A percentile compares a stretch with the other conserved stretches of the same genome.
Evolutionary conservation across 441 rosid genomes (phyloP).

Genomic region (Melastoma candidum): DNA sequence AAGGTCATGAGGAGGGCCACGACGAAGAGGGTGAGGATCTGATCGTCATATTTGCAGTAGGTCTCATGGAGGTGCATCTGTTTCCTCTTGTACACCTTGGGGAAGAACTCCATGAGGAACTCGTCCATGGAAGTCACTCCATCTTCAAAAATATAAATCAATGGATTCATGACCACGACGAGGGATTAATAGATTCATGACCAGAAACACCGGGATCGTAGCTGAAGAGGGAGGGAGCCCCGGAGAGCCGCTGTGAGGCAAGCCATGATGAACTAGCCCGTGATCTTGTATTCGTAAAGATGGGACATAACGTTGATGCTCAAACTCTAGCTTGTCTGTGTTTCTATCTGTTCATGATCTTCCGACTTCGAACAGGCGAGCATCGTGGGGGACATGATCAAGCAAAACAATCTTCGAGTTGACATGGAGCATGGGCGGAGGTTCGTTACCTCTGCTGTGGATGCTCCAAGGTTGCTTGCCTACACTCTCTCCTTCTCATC

Average conservation of each 20-base stretch:
- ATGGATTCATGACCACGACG: background rate
- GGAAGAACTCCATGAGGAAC: slow-evolving; percentile 73
- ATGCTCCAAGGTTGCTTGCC: too few species aligned
- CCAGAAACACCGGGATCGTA: slow-evolving; percentile 89
- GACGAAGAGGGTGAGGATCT: slow-evolving; percentile 70
- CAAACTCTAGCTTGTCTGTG: too few species aligned
- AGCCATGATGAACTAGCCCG: slow-evolving; percentile 50
- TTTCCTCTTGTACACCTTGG: slow-evolving; percentile 53
- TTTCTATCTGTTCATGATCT: too few species aligned
- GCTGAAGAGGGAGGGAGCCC: slow-evolving; percentile 54
- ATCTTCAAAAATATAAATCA: slow-evolving; percentile 22
- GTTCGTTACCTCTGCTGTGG: too few species aligned
- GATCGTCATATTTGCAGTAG: slow-evolving; percentile 80
- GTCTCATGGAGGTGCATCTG: slow-evolving; percentile 61
- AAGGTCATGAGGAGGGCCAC: slow-evolving; percentile 68
- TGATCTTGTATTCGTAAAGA: slow-evolving; percentile 55
- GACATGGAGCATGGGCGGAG: too few species aligned
- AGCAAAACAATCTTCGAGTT: too few species aligned
- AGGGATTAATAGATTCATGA: background rate
- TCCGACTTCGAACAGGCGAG: too few species aligned
- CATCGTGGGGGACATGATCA: too few species aligned
- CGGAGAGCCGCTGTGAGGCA: slow-evolving; percentile 62
- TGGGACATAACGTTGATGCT: slow-evolving; percentile 12
- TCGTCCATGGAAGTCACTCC: slow-evolving; percentile 97
- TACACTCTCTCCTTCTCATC: too few species aligned